Evolutionary conservation across 202 grass and related monocot genomes (phyloP).

Genomic region (Setaria viridis): DNA sequence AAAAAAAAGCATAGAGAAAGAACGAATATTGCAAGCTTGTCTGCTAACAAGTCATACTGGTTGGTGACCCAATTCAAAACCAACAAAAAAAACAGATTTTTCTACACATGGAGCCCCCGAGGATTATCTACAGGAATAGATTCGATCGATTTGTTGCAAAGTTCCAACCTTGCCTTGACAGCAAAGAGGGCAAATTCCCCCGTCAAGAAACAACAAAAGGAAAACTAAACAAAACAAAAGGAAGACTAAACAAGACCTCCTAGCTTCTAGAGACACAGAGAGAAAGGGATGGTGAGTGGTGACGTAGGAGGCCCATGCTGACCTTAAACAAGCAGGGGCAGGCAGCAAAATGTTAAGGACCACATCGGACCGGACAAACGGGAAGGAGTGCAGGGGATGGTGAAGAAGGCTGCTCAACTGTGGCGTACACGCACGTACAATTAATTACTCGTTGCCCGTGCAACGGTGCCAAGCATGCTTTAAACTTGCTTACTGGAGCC

Average conservation of each 20-base stretch:
- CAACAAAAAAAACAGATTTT: not conserved
- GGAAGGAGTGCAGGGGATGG: no score
- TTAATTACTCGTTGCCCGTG: no score
- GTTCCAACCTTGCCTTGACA: not conserved
- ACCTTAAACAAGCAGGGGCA: no score
- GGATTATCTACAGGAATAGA: not conserved
- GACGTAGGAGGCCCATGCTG: not conserved
- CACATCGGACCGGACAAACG: no score
- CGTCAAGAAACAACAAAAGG: not conserved
- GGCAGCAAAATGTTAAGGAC: no score
- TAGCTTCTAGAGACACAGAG: not conserved
- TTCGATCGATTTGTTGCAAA: not conserved
- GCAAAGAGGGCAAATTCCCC: not conserved
- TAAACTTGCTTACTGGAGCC: no score
- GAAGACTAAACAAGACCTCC: not conserved
- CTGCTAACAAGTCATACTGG: not conserved
- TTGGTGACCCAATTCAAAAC: conserved; percentile 8
- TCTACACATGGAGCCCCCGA: not conserved
- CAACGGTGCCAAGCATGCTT: no score
- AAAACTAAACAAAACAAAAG: not conserved
- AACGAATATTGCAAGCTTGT: conserved; percentile 1
- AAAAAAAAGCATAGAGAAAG: not conserved
- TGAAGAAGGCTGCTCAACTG: no score
- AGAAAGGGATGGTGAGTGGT: not conserved
- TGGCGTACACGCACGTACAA: no score